Conservation (phyloP, 2,329 filamentous ascomycete genomes). For the Colletotrichum musae region DNA sequence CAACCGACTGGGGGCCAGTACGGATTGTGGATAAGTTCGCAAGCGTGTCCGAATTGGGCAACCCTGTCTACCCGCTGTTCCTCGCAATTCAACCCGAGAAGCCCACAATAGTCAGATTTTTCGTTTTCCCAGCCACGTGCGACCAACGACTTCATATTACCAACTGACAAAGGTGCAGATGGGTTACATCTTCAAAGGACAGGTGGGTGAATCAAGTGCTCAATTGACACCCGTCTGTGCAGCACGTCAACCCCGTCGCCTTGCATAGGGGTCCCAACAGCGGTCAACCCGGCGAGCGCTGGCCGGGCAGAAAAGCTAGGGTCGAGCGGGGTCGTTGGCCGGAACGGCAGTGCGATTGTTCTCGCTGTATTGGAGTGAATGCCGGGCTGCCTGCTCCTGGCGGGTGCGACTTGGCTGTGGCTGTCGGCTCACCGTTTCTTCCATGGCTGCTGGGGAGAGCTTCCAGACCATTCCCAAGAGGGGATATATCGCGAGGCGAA, state of each 20-base stretch:
- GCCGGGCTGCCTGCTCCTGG: constrained; percentile 12
- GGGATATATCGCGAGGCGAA: constrained; percentile 12
- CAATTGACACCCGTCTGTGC: constrained; percentile 10
- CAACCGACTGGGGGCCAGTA: constrained; percentile 1
- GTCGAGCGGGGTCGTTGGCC: constrained; percentile 25
- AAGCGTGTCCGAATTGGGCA: constrained; percentile 35
- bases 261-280: constrained; percentile 21
- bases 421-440: not conserved
- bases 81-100: constrained; percentile 15
- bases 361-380: not conserved
- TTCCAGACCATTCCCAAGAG: constrained; percentile 19
- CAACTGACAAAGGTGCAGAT: constrained; percentile 15
- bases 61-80: constrained; percentile 20
- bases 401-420: not conserved
- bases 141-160: constrained; percentile 20
- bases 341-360: constrained; percentile 1
- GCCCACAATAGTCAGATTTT: constrained; percentile 13
- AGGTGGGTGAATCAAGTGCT: constrained; percentile 9
- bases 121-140: constrained; percentile 9
- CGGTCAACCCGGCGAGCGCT: constrained; percentile 20
- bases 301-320: constrained; percentile 12
- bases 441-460: not conserved
- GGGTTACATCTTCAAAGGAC: constrained; percentile 7
- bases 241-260: constrained; percentile 17
- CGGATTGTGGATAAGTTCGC: constrained; percentile 34